Evolutionary conservation across 179 eudicot species (phyloP).

Genomic region (Beta lomatogona): DNA sequence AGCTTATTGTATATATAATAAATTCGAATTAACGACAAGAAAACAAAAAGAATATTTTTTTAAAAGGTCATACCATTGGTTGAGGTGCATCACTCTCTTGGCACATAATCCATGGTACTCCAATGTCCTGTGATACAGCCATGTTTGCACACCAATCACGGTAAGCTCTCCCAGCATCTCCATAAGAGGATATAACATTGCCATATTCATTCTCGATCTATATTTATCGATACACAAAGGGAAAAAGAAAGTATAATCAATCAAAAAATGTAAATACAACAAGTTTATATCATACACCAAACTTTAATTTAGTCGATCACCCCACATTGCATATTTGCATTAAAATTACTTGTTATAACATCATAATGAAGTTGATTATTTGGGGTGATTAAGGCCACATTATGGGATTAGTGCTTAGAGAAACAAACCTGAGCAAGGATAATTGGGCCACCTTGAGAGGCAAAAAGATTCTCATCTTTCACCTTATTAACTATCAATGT

Average conservation of each 20-base stretch:
- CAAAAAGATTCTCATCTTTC: constrained; percentile 41
- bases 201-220: constrained; percentile 88
- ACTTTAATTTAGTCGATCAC: too few relatives aligned
- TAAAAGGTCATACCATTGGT: constrained; percentile 47
- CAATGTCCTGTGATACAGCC: constrained; percentile 57
- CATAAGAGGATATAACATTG: constrained; percentile 49
- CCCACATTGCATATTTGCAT: too few relatives aligned
- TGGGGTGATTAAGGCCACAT: too few relatives aligned
- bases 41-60: too few relatives aligned
- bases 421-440: constrained; percentile 41
- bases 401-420: not conserved
- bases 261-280: not conserved
- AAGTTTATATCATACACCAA: too few relatives aligned
- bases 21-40: too few relatives aligned
- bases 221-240: too few relatives aligned
- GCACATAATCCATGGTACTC: constrained; percentile 90
- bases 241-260: not conserved
- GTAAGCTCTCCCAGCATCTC: constrained; percentile 62
- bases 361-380: too few relatives aligned
- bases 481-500: constrained; percentile 41
- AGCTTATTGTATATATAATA: too few relatives aligned
- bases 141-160: constrained; percentile 64
- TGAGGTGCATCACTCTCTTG: constrained; percentile 67
- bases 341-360: too few relatives aligned
- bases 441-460: constrained; percentile 48